phyloP scores from a whole-genome alignment of 2,329 filamentous ascomycete genomes.

The Bipolaris oryzae region DNA sequence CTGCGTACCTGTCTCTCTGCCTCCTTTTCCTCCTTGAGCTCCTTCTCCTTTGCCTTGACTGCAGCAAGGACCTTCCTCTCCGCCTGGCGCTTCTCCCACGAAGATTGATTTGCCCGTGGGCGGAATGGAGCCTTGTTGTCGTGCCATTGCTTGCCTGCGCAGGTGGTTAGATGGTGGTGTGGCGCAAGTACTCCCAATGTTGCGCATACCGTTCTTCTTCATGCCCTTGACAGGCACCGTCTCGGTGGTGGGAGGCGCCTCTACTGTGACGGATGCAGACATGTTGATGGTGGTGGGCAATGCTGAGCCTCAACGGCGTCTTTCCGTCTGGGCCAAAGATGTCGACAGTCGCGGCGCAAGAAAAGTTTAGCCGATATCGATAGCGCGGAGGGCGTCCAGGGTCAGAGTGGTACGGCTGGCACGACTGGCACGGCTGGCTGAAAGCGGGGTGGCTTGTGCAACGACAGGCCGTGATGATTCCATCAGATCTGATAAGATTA shows the following conservation, averaged over 20 bases:
- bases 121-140: constrained; percentile 82
- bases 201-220: constrained; percentile 76
- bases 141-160: constrained; percentile 93
- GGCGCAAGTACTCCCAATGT: background rate
- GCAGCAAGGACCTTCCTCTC: constrained; percentile 72
- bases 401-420: background rate
- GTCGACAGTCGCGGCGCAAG: constrained; percentile 27
- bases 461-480: constrained; percentile 16
- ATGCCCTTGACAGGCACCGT: constrained; percentile 60
- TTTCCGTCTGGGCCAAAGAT: constrained; percentile 15
- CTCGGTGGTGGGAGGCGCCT: constrained; percentile 54
- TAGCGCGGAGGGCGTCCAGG: constrained; percentile 10
- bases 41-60: constrained; percentile 91
- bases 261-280: constrained; percentile 32
- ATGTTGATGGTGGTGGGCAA: constrained; percentile 30
- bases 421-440: constrained; percentile 15
- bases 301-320: constrained; percentile 5
- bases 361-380: constrained; percentile 38
- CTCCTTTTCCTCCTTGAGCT: constrained; percentile 93
- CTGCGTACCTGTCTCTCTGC: constrained; percentile 77
- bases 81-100: constrained; percentile 77
- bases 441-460: constrained; percentile 14
- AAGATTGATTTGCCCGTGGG: constrained; percentile 75
- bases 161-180: constrained; percentile 22
- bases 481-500: constrained; percentile 40